Conservation (phyloP, 352 stramenopile genomes). For the Phytophthora sojae region DNA sequence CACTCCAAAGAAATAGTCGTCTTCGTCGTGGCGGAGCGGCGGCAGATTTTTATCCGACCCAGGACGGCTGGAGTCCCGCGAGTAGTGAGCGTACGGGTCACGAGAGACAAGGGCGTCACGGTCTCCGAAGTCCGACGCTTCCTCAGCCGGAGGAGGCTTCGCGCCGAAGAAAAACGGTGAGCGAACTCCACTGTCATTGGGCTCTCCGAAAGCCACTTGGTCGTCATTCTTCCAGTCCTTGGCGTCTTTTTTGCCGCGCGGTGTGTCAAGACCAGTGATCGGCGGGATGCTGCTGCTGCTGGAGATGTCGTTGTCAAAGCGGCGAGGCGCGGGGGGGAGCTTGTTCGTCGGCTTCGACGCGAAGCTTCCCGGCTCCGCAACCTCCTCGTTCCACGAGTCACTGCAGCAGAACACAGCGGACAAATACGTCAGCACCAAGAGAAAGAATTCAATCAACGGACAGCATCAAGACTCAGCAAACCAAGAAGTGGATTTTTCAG, state of each 20-base stretch:
- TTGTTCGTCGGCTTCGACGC: constrained; percentile 16
- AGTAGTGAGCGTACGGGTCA: constrained; percentile 48
- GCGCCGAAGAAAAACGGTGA: constrained; percentile 66
- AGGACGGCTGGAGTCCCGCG: constrained; percentile 15
- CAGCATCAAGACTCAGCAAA: too few species aligned
- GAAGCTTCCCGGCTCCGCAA: constrained; percentile 14
- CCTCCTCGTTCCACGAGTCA: constrained; percentile 58
- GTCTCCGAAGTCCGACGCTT: constrained; percentile 10
- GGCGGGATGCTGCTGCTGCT: constrained; percentile 36
- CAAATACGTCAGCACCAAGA: background rate
- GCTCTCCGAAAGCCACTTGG: constrained; percentile 33
- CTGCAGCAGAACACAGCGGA: constrained; percentile 23
- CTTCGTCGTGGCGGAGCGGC: constrained; percentile 48
- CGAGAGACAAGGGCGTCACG: constrained; percentile 42
- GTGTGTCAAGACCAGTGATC: constrained; percentile 38
- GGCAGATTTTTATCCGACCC: constrained; percentile 20
- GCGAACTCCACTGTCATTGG: constrained; percentile 25
- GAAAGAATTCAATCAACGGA: background rate
- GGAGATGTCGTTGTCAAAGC: constrained; percentile 19
- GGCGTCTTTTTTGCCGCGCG: constrained; percentile 21
- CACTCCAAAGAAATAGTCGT: constrained; percentile 60
- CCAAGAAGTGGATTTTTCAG: constrained; percentile 92
- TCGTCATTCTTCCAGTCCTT: constrained; percentile 14
- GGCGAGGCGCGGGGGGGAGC: constrained; percentile 15
- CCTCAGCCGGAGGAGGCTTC: constrained; percentile 21